Percentiles rank a stretch among this genome's conserved stretches.
Conservation (phyloP, 2,329 filamentous ascomycete genomes). For the Penicillium sp. region DNA sequence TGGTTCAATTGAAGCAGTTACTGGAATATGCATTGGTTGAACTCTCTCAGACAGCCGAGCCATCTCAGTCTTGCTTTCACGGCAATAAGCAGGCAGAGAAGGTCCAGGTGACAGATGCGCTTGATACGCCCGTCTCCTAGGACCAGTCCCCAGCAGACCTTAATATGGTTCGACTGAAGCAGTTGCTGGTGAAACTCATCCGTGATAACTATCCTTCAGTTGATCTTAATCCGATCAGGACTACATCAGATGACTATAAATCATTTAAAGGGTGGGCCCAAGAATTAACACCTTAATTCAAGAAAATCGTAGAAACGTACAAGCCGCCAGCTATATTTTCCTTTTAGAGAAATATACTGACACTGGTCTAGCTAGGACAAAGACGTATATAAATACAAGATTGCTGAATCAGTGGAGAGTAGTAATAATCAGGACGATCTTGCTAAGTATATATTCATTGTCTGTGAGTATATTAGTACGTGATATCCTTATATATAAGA, state of each 20-base stretch:
- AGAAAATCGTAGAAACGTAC: slow-evolving; percentile 22
- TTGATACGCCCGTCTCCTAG: slow-evolving; percentile 12
- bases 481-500: slow-evolving; percentile 11
- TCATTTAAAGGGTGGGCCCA: slow-evolving; percentile 15
- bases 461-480: slow-evolving; percentile 23
- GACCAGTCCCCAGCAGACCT: slow-evolving; percentile 5
- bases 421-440: slow-evolving; percentile 17
- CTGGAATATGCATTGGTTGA: not conserved
- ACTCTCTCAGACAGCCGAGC: not conserved
- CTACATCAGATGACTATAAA: slow-evolving; percentile 14
- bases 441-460: slow-evolving; percentile 26
- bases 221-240: slow-evolving; percentile 13
- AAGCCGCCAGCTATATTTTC: slow-evolving; percentile 9
- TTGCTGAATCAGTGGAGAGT: slow-evolving; percentile 23
- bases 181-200: slow-evolving; percentile 1
- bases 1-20: not conserved
- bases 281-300: slow-evolving; percentile 20
- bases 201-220: slow-evolving; percentile 4
- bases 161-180: slow-evolving; percentile 11
- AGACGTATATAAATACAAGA: slow-evolving; percentile 30
- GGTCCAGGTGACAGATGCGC: not conserved
- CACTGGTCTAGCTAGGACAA: slow-evolving; percentile 24
- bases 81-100: not conserved
- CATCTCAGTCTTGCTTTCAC: not conserved
- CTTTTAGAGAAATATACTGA: slow-evolving; percentile 11